Base-by-base conservation (phyloP, 73 alveolate species). In the Paramecium sexaurelia region DNA sequence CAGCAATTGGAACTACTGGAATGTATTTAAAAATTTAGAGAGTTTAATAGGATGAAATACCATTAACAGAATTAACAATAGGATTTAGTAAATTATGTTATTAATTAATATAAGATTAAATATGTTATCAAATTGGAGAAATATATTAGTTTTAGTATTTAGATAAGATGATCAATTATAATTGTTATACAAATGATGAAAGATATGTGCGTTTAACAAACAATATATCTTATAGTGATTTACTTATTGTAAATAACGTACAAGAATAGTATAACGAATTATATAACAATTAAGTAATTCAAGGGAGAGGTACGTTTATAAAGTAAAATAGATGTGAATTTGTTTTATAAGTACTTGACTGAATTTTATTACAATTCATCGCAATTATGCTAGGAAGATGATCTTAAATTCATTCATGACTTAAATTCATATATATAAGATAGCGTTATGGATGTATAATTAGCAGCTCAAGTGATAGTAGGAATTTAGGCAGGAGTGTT, bases 401-500 rank as follows among this genome's bases (percentile, higher is more conserved):
- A 71, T 36, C 33, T 71, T 33, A 27, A 29, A 35, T 71, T 32
- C 35, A 71, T 71, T 9, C 13, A 71, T n/a, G 17, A 71, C 3
- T 33, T 71, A 15, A 71, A 71, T n/a, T 0, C 1, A 7, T 71
- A 35, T 15, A 35, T 71, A 0, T 33, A 35, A 5, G 86, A 71
- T 6, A 33, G 13, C 13, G 86, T 71, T 0, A 35, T 71, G 56
- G 86, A 71, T 71, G 86, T 71, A 13, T 19, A 71, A 37, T 37
- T 71, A 9, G 55, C 56, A 13, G 86, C 86, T 0, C 6, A 71
- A 71, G 86, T 71, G 1, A 36, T 32, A 13, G 86, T 71, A 1
- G 86, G 86, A 1, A 71, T 71, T 15, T 5, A 35, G 19, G 86
- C 86, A 15, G 86, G 86, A 33, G 66, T 71, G 32, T 71, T 71